Evolutionary conservation across 371 early-diverging fungal genomes (phyloP), one percentile per base, ranked within the genome.

Genomic region (Zancudomyces culisetae): DNA sequence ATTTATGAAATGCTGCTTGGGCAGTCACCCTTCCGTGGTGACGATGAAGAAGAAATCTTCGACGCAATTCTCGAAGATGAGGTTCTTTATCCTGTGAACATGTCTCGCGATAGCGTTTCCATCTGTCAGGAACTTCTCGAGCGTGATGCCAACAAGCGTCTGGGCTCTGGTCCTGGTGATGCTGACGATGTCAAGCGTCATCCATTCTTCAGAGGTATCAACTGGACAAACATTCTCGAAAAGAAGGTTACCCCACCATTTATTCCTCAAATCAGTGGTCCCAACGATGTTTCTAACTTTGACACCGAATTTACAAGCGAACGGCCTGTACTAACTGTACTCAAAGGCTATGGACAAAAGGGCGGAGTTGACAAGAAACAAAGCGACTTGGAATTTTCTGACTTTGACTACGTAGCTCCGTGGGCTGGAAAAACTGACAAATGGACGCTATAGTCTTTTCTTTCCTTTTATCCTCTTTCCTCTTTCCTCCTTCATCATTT

Each of bases 1-100:
- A 78, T 98, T 42, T 98, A 95, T 63, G 96, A 98, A 72, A 91
- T 98, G 93, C 64, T 93, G 42, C 68, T 90, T 30, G 92, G 93
- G 27, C 86, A 74, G n/a, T 60, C 87, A 10, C 98, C 98, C 39
- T 97, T 97, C 78, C 74, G 75, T 27, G 93, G 94, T 43, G 85
- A 87, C 41, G 86, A 87, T 53, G 95, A 92, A 61, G 89, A 92
- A 43, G 90, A 93, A 63, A 91, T 94, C 49, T 91, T 87, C 64
- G 87, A 89, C 53, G 81, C 91, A 3, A 97, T 94, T 60, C 61
- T 94, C 49, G 81, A 88, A 53, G 90, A 88, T 56, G 90, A 90
- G 57, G 81, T 94, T 51, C 56, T 85, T 39, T 93, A 85, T 57
- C 95, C 94, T 0, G 77, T 80, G 54, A 84, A 83, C 59, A 83